phyloP scores from a whole-genome alignment of 805 yeast species.

The Schwanniomyces vanrijiae region DNA sequence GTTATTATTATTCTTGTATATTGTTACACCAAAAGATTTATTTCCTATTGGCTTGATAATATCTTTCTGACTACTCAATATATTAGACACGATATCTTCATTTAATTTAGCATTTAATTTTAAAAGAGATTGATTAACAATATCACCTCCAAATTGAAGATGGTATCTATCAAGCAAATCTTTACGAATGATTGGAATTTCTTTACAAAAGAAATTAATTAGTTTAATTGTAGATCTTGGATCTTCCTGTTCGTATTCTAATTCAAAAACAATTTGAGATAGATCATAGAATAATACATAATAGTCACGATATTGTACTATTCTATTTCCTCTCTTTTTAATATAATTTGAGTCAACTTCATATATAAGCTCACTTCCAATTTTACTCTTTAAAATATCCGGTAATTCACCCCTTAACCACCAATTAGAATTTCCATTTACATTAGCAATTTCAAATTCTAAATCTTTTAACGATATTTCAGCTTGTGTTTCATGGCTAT shows the following conservation, averaged over 20 bases:
- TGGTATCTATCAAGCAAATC: constrained; percentile 52
- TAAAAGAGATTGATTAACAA: constrained; percentile 35
- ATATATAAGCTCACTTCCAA: constrained; percentile 51
- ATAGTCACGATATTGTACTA: constrained; percentile 55
- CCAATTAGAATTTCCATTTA: constrained; percentile 51
- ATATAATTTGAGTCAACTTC: constrained; percentile 65
- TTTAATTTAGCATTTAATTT: constrained; percentile 32
- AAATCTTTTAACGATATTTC: constrained; percentile 21
- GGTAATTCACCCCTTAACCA: constrained; percentile 67
- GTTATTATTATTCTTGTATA: constrained; percentile 52
- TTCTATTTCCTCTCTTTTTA: constrained; percentile 56
- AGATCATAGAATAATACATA: constrained; percentile 74
- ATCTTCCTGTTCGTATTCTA: constrained; percentile 53
- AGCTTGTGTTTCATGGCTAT: constrained; percentile 27
- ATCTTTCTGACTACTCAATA: constrained; percentile 14
- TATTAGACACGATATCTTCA: constrained; percentile 23
- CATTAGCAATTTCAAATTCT: constrained; percentile 29
- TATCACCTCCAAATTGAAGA: constrained; percentile 48
- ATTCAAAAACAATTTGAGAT: constrained; percentile 61
- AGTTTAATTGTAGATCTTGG: constrained; percentile 51
- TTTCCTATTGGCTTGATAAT: constrained; percentile 59
- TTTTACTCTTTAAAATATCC: constrained; percentile 39
- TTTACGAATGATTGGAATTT: constrained; percentile 47
- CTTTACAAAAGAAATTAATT: constrained; percentile 24
- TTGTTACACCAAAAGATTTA: constrained; percentile 71